Percentiles rank a stretch among this genome's conserved stretches.
Conservation (phyloP, 129 eudicot species). For the Artemisia annua region DNA sequence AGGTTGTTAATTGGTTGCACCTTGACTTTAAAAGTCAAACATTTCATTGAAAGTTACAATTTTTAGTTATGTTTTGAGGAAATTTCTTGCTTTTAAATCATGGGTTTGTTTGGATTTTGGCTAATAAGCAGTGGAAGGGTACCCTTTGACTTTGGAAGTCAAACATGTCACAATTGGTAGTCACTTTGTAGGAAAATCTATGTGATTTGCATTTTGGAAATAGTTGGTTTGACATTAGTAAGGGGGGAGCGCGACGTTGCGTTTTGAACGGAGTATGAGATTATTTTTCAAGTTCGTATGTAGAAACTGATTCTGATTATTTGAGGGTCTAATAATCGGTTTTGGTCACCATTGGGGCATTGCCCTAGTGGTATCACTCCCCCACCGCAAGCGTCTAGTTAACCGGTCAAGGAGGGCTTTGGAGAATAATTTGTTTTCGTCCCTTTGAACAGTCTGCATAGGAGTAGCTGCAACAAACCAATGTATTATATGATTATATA, state of each 20-base stretch:
- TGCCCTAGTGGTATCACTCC: too few species aligned
- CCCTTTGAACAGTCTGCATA: too few species aligned
- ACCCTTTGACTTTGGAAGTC: slow-evolving; percentile 22
- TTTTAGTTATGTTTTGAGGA: not conserved
- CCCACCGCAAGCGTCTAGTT: too few species aligned
- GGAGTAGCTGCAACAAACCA: too few species aligned
- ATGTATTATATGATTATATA: too few species aligned
- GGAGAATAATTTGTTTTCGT: too few species aligned
- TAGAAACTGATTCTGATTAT: too few species aligned
- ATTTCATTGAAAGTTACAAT: not conserved
- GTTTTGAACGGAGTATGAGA: too few species aligned
- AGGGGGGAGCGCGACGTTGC: not conserved
- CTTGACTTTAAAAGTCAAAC: slow-evolving; percentile 30
- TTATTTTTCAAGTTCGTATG: too few species aligned
- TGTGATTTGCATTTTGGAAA: slow-evolving; percentile 21
- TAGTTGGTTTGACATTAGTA: slow-evolving; percentile 12
- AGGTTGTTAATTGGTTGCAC: not conserved
- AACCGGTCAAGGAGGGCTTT: too few species aligned
- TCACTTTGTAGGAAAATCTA: not conserved
- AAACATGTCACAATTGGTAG: slow-evolving; percentile 14
- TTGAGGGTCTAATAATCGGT: too few species aligned
- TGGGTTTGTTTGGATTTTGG: not conserved
- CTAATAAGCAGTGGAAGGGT: not conserved
- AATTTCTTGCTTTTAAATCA: slow-evolving; percentile 1
- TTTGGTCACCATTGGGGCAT: too few species aligned